phyloP scores from a whole-genome alignment of 73 alveolate genomes.

The Uronychia binucleata region DNA sequence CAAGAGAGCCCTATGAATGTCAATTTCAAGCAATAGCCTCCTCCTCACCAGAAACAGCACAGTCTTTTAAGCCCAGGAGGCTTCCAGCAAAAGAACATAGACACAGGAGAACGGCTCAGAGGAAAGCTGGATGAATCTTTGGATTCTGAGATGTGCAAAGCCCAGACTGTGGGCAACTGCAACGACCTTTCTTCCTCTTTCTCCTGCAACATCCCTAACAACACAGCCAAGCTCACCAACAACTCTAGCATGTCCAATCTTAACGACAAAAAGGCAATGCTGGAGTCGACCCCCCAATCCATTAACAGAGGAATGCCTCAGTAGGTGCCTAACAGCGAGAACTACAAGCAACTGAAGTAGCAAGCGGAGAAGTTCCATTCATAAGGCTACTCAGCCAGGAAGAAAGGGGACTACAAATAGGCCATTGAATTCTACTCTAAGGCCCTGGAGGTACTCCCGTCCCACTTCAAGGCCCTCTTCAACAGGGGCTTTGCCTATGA shows the following conservation, averaged over 20 bases:
- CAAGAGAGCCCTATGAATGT: not conserved
- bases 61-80: not conserved
- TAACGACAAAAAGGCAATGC: not conserved
- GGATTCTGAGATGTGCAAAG: not conserved
- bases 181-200: conserved; percentile 2
- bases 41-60: not conserved
- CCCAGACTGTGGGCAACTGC: conserved; percentile 1
- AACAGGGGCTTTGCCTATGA: conserved; percentile 98
- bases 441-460: conserved; percentile 77
- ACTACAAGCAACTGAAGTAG: conserved; percentile 34
- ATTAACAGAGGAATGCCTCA: not conserved
- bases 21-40: not conserved
- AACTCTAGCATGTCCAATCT: not conserved
- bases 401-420: conserved; percentile 67
- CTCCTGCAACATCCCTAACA: not conserved
- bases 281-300: conserved; percentile 14
- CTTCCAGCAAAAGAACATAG: not conserved
- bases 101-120: not conserved
- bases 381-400: conserved; percentile 80
- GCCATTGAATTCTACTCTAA: conserved; percentile 77
- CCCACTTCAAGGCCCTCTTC: conserved; percentile 84
- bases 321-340: not conserved
- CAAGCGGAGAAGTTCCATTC: conserved; percentile 74
- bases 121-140: not conserved
- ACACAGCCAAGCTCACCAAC: not conserved